These are phyloP conservation scores for Tillandsia leiboldiana DNA, from an alignment of 176 grass and related monocot species.

Conservation along the genomic window DNA sequence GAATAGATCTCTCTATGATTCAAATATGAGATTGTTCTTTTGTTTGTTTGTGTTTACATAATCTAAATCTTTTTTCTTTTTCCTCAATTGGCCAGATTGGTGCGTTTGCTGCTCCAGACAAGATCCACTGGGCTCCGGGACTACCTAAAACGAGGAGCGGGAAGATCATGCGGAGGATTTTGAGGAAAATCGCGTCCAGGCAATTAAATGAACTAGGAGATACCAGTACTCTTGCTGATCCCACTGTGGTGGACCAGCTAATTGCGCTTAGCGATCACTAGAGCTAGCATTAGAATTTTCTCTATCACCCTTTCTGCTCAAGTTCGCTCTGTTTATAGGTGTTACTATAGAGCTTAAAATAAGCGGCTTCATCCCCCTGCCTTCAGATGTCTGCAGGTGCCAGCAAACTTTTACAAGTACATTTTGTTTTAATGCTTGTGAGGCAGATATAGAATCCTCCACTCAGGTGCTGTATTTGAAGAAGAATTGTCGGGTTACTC, in stretches of 20 bases:
- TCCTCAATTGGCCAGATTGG: slow-evolving; percentile 46
- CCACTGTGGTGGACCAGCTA: slow-evolving; percentile 70
- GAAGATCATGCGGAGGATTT: slow-evolving; percentile 95
- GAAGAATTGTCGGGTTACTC: too few species aligned
- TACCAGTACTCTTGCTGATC: slow-evolving; percentile 95
- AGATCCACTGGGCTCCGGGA: slow-evolving; percentile 94
- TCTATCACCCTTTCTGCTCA: neutral
- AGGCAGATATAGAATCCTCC: too few species aligned
- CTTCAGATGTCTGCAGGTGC: too few species aligned
- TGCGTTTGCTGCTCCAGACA: slow-evolving; percentile 93
- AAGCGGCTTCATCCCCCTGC: too few species aligned
- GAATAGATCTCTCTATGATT: too few species aligned
- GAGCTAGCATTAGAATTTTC: neutral
- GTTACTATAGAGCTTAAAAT: too few species aligned
- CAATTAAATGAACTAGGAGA: slow-evolving; percentile 91
- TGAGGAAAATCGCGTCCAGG: slow-evolving; percentile 83
- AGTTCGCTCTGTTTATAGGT: neutral
- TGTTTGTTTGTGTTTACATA: neutral
- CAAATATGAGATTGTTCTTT: too few species aligned
- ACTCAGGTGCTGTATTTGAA: too few species aligned
- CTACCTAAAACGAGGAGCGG: slow-evolving; percentile 97
- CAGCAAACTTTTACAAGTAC: too few species aligned
- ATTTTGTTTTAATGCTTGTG: too few species aligned
- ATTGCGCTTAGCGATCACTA: slow-evolving; percentile 61
- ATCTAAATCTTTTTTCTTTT: neutral